These are phyloP conservation scores for Eudorina sp. DNA, from an alignment of 139 green algal species.

Conservation along the genomic window DNA sequence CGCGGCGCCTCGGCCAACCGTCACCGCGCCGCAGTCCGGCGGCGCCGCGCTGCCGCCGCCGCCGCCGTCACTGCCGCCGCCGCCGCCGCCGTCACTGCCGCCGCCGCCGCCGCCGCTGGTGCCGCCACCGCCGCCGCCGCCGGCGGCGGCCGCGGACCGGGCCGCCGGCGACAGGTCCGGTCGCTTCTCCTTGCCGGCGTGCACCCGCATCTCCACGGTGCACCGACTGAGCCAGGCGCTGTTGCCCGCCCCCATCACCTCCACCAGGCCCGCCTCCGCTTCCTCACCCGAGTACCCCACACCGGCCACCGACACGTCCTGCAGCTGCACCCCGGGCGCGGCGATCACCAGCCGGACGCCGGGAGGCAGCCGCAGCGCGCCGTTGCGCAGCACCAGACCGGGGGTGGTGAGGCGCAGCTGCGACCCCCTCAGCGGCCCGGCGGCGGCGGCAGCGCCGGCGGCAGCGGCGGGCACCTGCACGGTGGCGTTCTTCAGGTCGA, in stretches of 20 bases:
- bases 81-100: background rate
- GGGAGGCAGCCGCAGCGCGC: background rate
- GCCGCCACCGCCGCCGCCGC: background rate
- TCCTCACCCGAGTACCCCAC: background rate
- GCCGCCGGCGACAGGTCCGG: too few relatives aligned
- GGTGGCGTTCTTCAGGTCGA: background rate
- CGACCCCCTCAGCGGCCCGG: background rate
- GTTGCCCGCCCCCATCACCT: background rate
- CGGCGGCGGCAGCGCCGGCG: background rate
- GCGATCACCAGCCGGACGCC: background rate
- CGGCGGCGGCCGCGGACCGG: background rate
- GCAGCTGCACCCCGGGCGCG: background rate
- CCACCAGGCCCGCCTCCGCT: background rate
- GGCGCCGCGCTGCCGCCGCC: too few relatives aligned
- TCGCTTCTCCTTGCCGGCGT: too few relatives aligned
- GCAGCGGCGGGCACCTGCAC: background rate
- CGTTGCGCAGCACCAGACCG: background rate
- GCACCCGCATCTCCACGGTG: background rate
- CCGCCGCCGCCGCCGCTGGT: too few relatives aligned
- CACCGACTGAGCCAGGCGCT: background rate
- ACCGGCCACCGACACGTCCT: background rate
- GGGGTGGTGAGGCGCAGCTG: background rate
- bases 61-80: background rate
- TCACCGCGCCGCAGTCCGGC: background rate
- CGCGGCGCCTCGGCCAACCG: background rate